Percentiles rank a stretch among this genome's conserved stretches.
phyloP scores from a whole-genome alignment of 2,329 filamentous ascomycete genomes.

The Aspergillus unguis region DNA sequence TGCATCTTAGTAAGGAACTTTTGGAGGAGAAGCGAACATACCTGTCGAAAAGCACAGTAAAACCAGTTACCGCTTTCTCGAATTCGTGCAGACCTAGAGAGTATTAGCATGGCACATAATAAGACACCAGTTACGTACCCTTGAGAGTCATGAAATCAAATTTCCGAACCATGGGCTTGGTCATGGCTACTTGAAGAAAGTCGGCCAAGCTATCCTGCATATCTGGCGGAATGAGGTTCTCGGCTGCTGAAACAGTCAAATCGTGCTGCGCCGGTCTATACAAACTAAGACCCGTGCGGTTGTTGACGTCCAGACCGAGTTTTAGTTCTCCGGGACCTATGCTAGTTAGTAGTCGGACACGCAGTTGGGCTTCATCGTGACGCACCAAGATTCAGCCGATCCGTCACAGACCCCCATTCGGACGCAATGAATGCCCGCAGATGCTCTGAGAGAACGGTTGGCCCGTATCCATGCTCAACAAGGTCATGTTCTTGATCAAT shows the following conservation, averaged over 20 bases:
- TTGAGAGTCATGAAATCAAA: conserved; percentile 63
- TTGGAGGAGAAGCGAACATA: conserved; percentile 21
- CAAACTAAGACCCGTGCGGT: conserved; percentile 61
- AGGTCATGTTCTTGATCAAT: conserved; percentile 66
- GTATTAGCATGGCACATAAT: conserved; percentile 13
- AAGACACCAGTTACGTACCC: conserved; percentile 23
- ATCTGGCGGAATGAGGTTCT: conserved; percentile 62
- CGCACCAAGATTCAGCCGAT: conserved; percentile 72
- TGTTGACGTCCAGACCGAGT: conserved; percentile 61
- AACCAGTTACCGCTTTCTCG: conserved; percentile 75
- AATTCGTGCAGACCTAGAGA: conserved; percentile 69
- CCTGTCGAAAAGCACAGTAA: conserved; percentile 69
- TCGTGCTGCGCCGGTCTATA: conserved; percentile 73
- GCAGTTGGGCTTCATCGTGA: neutral
- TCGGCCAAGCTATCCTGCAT: conserved; percentile 61
- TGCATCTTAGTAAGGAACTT: conserved; percentile 13
- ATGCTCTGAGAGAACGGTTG: conserved; percentile 71
- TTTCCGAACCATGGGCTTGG: conserved; percentile 65
- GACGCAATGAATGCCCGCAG: conserved; percentile 73
- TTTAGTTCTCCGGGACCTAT: conserved; percentile 66
- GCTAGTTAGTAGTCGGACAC: conserved; percentile 15
- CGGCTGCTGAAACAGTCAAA: conserved; percentile 70
- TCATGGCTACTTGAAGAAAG: conserved; percentile 58
- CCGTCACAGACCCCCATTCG: conserved; percentile 72
- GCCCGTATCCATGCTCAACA: conserved; percentile 55